These are phyloP conservation scores for Paracoccidioides lutzii DNA, from an alignment of 2,329 filamentous ascomycete genomes.

Conservation along the genomic window DNA sequence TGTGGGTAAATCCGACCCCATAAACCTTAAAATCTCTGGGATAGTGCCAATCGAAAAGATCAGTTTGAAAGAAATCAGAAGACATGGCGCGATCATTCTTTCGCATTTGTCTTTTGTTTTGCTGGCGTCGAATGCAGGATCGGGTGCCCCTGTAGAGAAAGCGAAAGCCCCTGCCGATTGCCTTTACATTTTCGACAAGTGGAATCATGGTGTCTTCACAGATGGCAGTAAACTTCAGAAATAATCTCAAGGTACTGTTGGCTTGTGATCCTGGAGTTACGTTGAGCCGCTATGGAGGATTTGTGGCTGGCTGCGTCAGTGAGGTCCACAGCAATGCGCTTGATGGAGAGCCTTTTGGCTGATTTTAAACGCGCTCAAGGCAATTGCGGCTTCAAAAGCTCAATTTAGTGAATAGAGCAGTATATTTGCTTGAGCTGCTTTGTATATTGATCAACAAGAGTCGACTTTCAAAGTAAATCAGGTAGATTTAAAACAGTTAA, in stretches of 20 bases:
- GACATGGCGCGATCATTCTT: no score
- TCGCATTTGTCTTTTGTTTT: background rate
- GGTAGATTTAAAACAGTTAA: background rate
- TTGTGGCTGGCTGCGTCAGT: background rate
- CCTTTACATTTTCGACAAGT: background rate
- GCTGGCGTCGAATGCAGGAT: background rate
- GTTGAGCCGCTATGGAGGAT: background rate
- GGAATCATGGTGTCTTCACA: background rate
- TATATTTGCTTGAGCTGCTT: background rate
- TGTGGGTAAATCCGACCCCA: background rate
- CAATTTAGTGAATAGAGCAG: background rate
- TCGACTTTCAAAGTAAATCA: background rate
- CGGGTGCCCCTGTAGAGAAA: background rate
- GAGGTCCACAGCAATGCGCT: background rate
- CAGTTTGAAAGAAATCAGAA: no score
- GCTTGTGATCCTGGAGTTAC: no score
- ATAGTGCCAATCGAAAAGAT: background rate
- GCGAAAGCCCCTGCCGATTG: background rate
- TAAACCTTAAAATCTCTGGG: background rate
- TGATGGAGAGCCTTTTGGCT: background rate
- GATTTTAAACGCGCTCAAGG: no score
- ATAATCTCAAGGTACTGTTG: no score
- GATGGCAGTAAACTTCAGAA: no score
- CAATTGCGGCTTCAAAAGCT: background rate
- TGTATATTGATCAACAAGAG: background rate